These are phyloP conservation scores for Entomortierella parvispora DNA, from an alignment of 192 early-diverging fungal genomes.

Conservation along the genomic window DNA sequence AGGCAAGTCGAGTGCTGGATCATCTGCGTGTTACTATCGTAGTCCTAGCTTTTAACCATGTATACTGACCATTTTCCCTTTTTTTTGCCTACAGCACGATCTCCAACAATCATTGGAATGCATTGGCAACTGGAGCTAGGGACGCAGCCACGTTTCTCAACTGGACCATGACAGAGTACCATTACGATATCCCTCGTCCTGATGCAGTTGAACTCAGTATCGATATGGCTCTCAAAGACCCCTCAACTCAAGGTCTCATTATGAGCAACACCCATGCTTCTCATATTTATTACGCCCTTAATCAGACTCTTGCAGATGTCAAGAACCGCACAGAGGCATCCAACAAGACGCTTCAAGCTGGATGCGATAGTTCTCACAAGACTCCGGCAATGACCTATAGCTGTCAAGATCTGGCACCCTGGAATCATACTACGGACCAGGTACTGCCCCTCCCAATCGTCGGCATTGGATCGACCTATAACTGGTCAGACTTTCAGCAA, in stretches of 20 bases:
- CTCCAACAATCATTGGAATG: conserved; percentile 33
- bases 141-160: conserved; percentile 31
- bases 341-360: conserved; percentile 3
- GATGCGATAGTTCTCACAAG: conserved; percentile 7
- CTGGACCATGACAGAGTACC: conserved; percentile 49
- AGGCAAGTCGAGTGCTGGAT: conserved; percentile 18
- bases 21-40: no score
- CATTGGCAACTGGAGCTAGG: conserved; percentile 28
- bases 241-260: conserved; percentile 21
- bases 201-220: conserved; percentile 24
- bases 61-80: background rate
- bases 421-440: conserved; percentile 30
- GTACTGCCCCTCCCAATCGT: conserved; percentile 35
- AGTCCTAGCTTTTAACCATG: background rate
- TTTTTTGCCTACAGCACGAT: conserved; percentile 2
- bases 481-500: conserved; percentile 1
- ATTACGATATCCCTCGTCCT: conserved; percentile 24
- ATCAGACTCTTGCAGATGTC: conserved; percentile 11
- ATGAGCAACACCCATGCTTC: conserved; percentile 14
- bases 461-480: conserved; percentile 25
- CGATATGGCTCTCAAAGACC: conserved; percentile 18
- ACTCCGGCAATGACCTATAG: background rate
- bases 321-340: background rate
- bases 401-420: conserved; percentile 4
- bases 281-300: conserved; percentile 30